Percentiles rank a stretch among this genome's conserved stretches.
phyloP scores from a whole-genome alignment of 768 basidiomycete species.

The Mycena sanguinolenta region DNA sequence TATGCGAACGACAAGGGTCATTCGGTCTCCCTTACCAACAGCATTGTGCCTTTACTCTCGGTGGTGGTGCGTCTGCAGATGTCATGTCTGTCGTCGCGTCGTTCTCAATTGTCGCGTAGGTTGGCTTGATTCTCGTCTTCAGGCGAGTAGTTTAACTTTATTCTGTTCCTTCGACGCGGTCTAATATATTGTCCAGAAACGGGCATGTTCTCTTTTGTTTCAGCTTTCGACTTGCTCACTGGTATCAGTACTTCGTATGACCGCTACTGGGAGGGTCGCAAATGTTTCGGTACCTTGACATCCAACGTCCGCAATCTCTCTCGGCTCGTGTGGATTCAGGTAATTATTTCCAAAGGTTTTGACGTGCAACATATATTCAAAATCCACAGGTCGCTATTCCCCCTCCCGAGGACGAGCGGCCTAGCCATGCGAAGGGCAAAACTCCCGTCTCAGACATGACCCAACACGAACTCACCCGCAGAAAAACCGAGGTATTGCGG shows the following conservation, averaged over 20 bases:
- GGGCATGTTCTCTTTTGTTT: conserved; percentile 56
- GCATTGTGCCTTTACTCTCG: conserved; percentile 88
- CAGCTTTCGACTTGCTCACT: not conserved
- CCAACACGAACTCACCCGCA: conserved; percentile 65
- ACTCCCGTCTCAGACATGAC: conserved; percentile 61
- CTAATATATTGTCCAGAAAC: conserved; percentile 61
- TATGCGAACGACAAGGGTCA: conserved; percentile 72
- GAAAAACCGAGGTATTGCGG: conserved; percentile 79
- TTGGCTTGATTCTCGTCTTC: conserved; percentile 91
- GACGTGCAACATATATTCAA: too few species aligned
- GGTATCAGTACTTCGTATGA: conserved; percentile 82
- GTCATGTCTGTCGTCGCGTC: conserved; percentile 4
- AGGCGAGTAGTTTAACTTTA: conserved; percentile 60
- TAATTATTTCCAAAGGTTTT: too few species aligned
- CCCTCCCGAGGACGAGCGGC: conserved; percentile 58
- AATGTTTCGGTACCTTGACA: conserved; percentile 79
- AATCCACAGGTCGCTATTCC: conserved; percentile 65
- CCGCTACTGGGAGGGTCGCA: conserved; percentile 91
- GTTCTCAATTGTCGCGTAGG: conserved; percentile 54
- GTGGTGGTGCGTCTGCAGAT: conserved; percentile 79
- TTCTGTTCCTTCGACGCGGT: not conserved
- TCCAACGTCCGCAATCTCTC: conserved; percentile 83
- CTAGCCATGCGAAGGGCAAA: conserved; percentile 64
- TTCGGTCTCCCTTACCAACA: conserved; percentile 78
- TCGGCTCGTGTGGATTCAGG: conserved; percentile 83